Percentiles rank a stretch among this genome's conserved stretches.
Evolutionary conservation across 2,329 filamentous ascomycete genomes (phyloP).

Genomic region (Apiospora malaysiana): DNA sequence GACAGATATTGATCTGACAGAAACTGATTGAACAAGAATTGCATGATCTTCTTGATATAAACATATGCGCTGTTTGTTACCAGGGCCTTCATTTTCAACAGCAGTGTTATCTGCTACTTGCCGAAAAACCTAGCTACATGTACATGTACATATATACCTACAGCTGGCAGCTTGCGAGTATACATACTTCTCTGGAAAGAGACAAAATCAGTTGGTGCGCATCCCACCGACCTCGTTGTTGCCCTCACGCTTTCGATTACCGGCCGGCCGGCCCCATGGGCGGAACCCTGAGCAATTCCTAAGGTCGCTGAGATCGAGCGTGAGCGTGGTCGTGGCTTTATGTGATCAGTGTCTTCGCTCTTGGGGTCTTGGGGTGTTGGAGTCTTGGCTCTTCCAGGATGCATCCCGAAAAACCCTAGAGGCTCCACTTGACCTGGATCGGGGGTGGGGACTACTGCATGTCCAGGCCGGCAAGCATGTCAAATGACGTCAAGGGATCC

Average conservation of each 20-base stretch:
- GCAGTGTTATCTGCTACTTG: too few species aligned
- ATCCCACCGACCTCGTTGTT: background rate
- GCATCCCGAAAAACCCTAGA: conserved; percentile 13
- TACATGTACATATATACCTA: too few species aligned
- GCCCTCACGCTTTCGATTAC: background rate
- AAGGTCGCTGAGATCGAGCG: background rate
- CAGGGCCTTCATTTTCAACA: background rate
- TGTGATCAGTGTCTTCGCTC: background rate
- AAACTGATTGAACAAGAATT: background rate
- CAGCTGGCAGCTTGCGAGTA: background rate
- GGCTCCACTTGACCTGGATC: background rate
- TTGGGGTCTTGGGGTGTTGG: too few species aligned
- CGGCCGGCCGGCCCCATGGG: background rate
- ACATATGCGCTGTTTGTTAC: background rate
- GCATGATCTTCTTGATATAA: background rate
- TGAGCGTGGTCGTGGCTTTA: background rate
- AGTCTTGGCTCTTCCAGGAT: background rate
- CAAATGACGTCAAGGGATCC: conserved; percentile 7
- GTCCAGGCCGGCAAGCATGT: background rate
- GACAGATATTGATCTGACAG: background rate
- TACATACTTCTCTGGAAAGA: background rate
- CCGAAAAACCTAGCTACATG: too few species aligned
- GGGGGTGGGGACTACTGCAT: background rate
- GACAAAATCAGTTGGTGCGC: background rate
- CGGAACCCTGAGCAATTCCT: background rate